phyloP scores from a whole-genome alignment of 345 rosid genomes.

The Geranium rotundifolium region DNA sequence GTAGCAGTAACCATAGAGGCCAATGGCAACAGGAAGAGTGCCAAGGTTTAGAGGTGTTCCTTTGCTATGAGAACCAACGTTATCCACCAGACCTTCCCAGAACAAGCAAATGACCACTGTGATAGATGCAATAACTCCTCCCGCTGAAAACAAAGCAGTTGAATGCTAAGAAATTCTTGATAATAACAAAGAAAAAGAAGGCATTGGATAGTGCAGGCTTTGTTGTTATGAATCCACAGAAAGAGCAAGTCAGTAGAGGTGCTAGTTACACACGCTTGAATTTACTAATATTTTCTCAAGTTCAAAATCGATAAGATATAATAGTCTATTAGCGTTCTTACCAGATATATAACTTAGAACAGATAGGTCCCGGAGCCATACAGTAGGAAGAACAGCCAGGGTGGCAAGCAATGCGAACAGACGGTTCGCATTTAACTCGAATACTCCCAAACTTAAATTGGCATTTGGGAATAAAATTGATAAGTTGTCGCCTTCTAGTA shows the following conservation, averaged over 20 bases:
- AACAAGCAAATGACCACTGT: conserved; percentile 72
- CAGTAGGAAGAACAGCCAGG: conserved; percentile 78
- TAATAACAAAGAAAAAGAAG: background rate
- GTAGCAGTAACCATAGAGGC: conserved; percentile 88
- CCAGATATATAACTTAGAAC: conserved; percentile 86
- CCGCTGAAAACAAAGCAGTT: conserved; percentile 34
- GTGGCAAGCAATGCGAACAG: conserved; percentile 61
- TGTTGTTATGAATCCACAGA: too few species aligned
- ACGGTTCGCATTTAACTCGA: conserved; percentile 41
- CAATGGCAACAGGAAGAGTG: conserved; percentile 87
- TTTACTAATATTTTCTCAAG: background rate
- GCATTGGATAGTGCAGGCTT: background rate
- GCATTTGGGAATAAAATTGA: conserved; percentile 83
- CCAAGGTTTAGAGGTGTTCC: conserved; percentile 48
- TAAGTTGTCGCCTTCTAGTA: conserved; percentile 79
- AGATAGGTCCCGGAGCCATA: conserved; percentile 86
- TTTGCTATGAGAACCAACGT: conserved; percentile 55
- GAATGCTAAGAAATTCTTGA: conserved; percentile 5
- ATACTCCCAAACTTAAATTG: conserved; percentile 43
- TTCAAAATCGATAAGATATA: background rate
- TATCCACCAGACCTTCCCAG: conserved; percentile 79
- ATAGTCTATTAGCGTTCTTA: conserved; percentile 11
- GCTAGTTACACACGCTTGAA: background rate
- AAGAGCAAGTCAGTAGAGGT: too few species aligned
- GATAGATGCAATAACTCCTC: conserved; percentile 87